Percentiles rank a stretch among this genome's conserved stretches.
Conservation (phyloP, 2,329 filamentous ascomycete genomes). For the Dothiorella sarmentorum region DNA sequence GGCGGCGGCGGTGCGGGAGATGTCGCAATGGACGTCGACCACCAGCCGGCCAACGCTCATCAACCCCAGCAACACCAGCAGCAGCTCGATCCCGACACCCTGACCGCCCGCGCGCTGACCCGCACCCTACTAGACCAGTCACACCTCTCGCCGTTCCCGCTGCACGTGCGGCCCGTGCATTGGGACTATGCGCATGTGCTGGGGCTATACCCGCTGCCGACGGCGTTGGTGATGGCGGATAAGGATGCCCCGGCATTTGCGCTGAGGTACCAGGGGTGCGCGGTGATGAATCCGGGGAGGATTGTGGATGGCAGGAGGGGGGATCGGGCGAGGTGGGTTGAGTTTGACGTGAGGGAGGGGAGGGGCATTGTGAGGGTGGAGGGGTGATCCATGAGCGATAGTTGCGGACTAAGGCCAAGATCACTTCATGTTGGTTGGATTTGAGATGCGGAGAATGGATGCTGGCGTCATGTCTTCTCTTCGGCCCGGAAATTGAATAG, state of each 20-base stretch:
- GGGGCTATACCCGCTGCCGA: slow-evolving; percentile 84
- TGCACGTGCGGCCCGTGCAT: slow-evolving; percentile 74
- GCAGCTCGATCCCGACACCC: slow-evolving; percentile 30
- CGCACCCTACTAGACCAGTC: slow-evolving; percentile 92
- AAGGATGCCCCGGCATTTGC: slow-evolving; percentile 77
- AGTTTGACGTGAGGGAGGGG: slow-evolving; percentile 58
- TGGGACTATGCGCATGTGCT: slow-evolving; percentile 82
- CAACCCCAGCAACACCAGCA: slow-evolving; percentile 22
- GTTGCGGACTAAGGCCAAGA: no score
- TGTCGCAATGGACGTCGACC: slow-evolving; percentile 42
- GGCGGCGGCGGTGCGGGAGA: slow-evolving; percentile 32
- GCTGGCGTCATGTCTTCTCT: no score
- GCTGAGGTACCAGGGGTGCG: slow-evolving; percentile 90
- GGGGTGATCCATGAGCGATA: not conserved
- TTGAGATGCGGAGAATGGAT: no score
- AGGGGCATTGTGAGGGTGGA: slow-evolving; percentile 28
- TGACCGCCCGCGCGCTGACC: slow-evolving; percentile 71
- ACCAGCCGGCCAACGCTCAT: no score
- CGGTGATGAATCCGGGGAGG: slow-evolving; percentile 87
- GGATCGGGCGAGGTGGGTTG: slow-evolving; percentile 72
- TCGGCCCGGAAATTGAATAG: no score
- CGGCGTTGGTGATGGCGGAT: slow-evolving; percentile 78
- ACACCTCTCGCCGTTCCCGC: slow-evolving; percentile 80
- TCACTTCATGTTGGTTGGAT: not conserved
- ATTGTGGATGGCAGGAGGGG: slow-evolving; percentile 60